Base-by-base conservation (phyloP, 805 yeast species). In the Candida quercuum region DNA sequence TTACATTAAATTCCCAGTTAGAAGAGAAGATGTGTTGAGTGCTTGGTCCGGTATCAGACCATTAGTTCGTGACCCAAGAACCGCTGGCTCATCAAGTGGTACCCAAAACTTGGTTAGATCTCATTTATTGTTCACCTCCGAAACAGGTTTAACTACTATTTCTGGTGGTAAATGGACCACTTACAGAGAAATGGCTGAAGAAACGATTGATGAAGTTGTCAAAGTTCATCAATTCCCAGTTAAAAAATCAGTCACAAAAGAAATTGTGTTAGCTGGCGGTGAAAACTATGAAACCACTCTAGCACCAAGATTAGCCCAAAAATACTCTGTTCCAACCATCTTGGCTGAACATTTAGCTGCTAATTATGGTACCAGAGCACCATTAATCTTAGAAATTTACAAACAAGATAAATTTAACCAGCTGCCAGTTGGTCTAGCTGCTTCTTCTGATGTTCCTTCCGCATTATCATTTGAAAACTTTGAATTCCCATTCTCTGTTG, bases 91-190 rank as follows among this genome's bases (percentile, higher is more conserved):
- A 56, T 65, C 69, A 42, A 62, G 66, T 47, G 63, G 66, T 32
- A 89, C 97, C 41, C 93, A 88, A 66, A 89, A 88, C 37, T 71
- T 89, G 47, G 98, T 89, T 31, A 81, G 98, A 67, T 83, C 86
- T 49, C 98, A 89, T 63, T 70, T 89, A 52, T 72, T 89, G 38
- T 74, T 82, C 53, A 71, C 76, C 22, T 75, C 94, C 24, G 78
- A 71, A 41, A 71, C 83, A 39, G 93, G 91, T 19, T 73, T 89
- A 49, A 71, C 89, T 28, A 89, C 98, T 28, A 84, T 89, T 48
- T 81, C 95, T 15, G 98, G 97, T 54, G 98, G 98, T 61, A 89
- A 89, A 67, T 89, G 98, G 98, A 89, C 98, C 37, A 89, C 98
- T 26, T 91, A 89, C 70, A 76, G 97, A 68, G 95, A 87, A 68